Evolutionary conservation across 345 rosid species (phyloP).

Genomic region (Schrenkiella parvula): DNA sequence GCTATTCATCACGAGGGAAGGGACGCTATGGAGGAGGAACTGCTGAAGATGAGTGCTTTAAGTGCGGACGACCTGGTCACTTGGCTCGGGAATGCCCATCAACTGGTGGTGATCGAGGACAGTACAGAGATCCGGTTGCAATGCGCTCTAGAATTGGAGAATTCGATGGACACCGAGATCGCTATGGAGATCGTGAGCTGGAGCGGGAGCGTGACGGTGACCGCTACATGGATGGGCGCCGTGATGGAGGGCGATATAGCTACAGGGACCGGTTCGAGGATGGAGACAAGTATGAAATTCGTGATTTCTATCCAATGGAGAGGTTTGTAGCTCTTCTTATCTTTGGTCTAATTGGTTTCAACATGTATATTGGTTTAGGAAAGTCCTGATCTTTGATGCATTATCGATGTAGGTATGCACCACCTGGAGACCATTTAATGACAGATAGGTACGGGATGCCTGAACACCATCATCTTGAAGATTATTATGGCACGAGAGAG

Average conservation of each 20-base stretch:
- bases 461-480: constrained; percentile 23
- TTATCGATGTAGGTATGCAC: constrained; percentile 48
- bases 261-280: constrained; percentile 57
- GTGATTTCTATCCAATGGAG: constrained; percentile 59
- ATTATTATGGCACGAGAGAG: constrained; percentile 63
- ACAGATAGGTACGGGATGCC: constrained; percentile 53
- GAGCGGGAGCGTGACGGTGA: constrained; percentile 56
- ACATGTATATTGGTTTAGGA: neutral
- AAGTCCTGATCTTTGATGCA: neutral
- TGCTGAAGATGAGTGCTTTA: constrained; percentile 75
- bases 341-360: neutral
- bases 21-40: constrained; percentile 51
- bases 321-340: constrained; percentile 41
- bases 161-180: constrained; percentile 51
- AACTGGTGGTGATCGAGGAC: constrained; percentile 52
- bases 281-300: constrained; percentile 59
- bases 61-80: constrained; percentile 83
- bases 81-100: constrained; percentile 96
- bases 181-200: constrained; percentile 39
- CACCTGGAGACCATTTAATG: constrained; percentile 57
- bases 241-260: constrained; percentile 66
- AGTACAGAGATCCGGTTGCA: constrained; percentile 45
- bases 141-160: constrained; percentile 66
- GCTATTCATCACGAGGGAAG: constrained; percentile 60
- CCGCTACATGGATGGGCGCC: constrained; percentile 53